A percentile compares a stretch with the other conserved stretches of the same genome.
Conservation (phyloP, 2,329 filamentous ascomycete genomes). For the Ilyonectria mors-panacis region DNA sequence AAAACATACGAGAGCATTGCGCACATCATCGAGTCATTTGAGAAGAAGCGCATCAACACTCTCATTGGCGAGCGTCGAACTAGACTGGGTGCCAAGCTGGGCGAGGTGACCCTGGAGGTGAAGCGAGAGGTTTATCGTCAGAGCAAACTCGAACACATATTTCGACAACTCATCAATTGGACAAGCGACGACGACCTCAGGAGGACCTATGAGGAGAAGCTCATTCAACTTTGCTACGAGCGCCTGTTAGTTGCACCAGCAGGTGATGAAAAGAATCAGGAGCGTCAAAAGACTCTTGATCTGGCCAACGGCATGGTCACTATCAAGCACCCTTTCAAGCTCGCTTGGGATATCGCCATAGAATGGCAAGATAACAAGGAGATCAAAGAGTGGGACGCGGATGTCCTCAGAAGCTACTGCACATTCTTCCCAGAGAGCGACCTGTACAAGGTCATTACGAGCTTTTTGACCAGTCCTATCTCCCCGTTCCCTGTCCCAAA, state of each 20-base stretch:
- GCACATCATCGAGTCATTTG: slow-evolving; percentile 86
- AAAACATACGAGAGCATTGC: slow-evolving; percentile 87
- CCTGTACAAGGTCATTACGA: slow-evolving; percentile 84
- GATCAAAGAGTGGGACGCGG: slow-evolving; percentile 82
- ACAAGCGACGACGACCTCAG: slow-evolving; percentile 87
- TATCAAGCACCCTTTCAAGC: slow-evolving; percentile 89
- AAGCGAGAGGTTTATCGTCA: slow-evolving; percentile 85
- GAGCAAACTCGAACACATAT: slow-evolving; percentile 85
- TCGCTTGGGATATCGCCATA: slow-evolving; percentile 92
- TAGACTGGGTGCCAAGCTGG: slow-evolving; percentile 85
- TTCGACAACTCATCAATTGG: slow-evolving; percentile 91
- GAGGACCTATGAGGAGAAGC: slow-evolving; percentile 90
- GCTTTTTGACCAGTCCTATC: slow-evolving; percentile 85
- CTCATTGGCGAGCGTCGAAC: slow-evolving; percentile 92
- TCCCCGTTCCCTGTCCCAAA: slow-evolving; percentile 79
- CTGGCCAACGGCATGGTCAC: slow-evolving; percentile 94
- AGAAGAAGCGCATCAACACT: slow-evolving; percentile 90
- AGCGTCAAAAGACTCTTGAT: slow-evolving; percentile 80
- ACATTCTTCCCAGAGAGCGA: slow-evolving; percentile 88
- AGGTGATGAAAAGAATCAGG: slow-evolving; percentile 75
- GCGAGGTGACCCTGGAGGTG: slow-evolving; percentile 87
- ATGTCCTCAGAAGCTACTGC: slow-evolving; percentile 85
- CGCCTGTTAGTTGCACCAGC: slow-evolving; percentile 77
- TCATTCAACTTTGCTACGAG: slow-evolving; percentile 86
- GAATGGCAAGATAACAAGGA: slow-evolving; percentile 89